phyloP scores from a whole-genome alignment of 495 filamentous ascomycete species.

The Friedmanniomyces endolithicus region DNA sequence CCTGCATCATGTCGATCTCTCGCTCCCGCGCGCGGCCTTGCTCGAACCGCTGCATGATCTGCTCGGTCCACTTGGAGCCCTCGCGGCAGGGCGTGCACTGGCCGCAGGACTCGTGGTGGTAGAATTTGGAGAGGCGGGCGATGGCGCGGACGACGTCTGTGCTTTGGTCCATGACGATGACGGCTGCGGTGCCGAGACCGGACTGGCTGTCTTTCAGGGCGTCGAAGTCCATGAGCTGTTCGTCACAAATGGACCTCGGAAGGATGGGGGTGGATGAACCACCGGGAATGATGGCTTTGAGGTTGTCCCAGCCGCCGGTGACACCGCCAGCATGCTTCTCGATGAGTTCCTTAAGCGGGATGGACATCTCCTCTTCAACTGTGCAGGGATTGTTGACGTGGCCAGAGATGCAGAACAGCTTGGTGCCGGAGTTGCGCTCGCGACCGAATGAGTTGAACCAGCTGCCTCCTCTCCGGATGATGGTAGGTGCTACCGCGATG shows the following conservation, averaged over 20 bases:
- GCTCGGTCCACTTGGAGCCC: conserved; percentile 93
- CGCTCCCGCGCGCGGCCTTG: conserved; percentile 72
- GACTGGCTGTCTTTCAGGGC: conserved; percentile 94
- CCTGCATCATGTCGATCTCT: conserved; percentile 99
- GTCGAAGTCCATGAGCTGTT: conserved; percentile 98
- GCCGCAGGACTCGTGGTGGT: conserved; percentile 94
- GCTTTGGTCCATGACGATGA: conserved; percentile 98
- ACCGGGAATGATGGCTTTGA: conserved; percentile 87
- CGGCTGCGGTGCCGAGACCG: conserved; percentile 92
- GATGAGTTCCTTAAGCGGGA: conserved; percentile 84
- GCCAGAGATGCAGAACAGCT: conserved; percentile 96
- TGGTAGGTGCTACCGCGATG: conserved; percentile 86
- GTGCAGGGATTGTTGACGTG: conserved; percentile 98
- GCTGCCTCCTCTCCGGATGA: conserved; percentile 76
- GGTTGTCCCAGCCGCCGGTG: conserved; percentile 92
- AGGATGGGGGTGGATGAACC: conserved; percentile 94
- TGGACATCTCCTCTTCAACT: conserved; percentile 98
- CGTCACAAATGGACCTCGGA: conserved; percentile 72
- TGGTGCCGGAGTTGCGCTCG: conserved; percentile 89
- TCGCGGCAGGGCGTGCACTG: conserved; percentile 98
- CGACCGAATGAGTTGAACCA: conserved; percentile 93
- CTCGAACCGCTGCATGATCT: conserved; percentile 96
- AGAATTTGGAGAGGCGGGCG: conserved; percentile 84
- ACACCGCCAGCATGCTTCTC: conserved; percentile 97
- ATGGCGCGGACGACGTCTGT: conserved; percentile 91